Base-by-base conservation (phyloP, 176 grass and related monocot genomes). In the Rhynchospora pubera region DNA sequence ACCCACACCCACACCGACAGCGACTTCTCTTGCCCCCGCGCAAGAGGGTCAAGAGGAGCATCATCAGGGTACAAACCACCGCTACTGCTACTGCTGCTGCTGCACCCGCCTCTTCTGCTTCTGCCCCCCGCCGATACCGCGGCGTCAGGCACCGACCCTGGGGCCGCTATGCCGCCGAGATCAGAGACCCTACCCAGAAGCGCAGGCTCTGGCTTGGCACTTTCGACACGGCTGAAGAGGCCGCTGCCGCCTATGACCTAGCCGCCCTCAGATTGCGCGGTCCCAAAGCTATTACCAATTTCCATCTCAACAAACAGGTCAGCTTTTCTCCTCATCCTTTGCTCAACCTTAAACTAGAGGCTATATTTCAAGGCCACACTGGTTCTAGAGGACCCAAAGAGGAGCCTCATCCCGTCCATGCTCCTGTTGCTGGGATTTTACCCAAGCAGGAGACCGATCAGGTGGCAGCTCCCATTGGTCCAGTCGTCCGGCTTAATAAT, bases 171-270 rank as follows among this genome's bases (percentile, higher is more conserved):
- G 93, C 85, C 6, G 89, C 90, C 5, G 91, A 97, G 88, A 97
- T 97, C 15, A 87, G 91, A 52, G 85, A 97, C 71, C 88, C 90
- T 55, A 53, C 76, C 80, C 50, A 56, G 72, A 55, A 65, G 13
- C 61, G 85, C 24, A 93, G 96, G 52, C 68, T 99, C 46, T 99
- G 96, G 96, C 96, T 99, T 7, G 96, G 96, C 60, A 99, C 96
- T 45, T 99, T 92, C 79, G 74, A 95, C 86, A 95, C 96, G 23
- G 96, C 96, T 69, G 96, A 93, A 91, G 96, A 94, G 87, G 96
- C 96, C 3, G 96, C 96, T 0, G 81, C 89, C 0, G 94, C 94
- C 1, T 93, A 97, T 86, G 94, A 90, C 60, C 85, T 81, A 0
- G 94, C 90, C 13, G 93, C 84, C n/a, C n/a, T 97, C 67, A 87